A percentile compares a stretch with the other conserved stretches of the same genome.
Conservation (phyloP, 345 rosid species). For the Brassica nigra region DNA sequence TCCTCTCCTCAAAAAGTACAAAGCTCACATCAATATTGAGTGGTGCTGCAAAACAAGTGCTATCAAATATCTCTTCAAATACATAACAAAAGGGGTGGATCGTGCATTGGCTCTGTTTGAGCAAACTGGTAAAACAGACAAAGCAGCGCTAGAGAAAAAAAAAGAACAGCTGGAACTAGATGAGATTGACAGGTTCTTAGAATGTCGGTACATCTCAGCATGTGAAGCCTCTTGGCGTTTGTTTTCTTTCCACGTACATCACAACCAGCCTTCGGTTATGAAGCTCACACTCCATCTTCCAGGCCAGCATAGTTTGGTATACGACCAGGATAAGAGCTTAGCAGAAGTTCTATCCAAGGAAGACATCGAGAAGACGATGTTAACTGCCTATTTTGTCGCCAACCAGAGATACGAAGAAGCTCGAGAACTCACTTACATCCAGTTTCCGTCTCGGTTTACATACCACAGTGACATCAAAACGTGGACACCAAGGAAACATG, state of each 20-base stretch:
- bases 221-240: conserved; percentile 3
- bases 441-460: neutral
- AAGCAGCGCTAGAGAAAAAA: no score
- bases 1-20: neutral
- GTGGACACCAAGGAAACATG: neutral
- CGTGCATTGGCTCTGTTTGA: neutral
- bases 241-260: neutral
- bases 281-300: neutral
- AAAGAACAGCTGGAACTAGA: neutral
- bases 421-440: neutral
- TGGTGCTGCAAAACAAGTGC: conserved; percentile 6
- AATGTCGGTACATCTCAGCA: conserved; percentile 4
- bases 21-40: conserved; percentile 6
- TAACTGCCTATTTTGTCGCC: neutral
- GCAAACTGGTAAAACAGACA: no score
- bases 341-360: neutral
- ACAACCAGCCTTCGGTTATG: neutral
- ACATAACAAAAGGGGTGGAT: neutral
- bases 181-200: neutral
- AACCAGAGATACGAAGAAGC: neutral
- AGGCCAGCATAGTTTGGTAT: neutral
- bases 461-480: neutral
- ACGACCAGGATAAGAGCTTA: rapidly evolving
- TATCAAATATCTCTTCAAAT: conserved; percentile 1
- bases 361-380: neutral